These are phyloP conservation scores for Testicularia cyperi DNA, from an alignment of 1,284 basidiomycete species.

Conservation along the genomic window DNA sequence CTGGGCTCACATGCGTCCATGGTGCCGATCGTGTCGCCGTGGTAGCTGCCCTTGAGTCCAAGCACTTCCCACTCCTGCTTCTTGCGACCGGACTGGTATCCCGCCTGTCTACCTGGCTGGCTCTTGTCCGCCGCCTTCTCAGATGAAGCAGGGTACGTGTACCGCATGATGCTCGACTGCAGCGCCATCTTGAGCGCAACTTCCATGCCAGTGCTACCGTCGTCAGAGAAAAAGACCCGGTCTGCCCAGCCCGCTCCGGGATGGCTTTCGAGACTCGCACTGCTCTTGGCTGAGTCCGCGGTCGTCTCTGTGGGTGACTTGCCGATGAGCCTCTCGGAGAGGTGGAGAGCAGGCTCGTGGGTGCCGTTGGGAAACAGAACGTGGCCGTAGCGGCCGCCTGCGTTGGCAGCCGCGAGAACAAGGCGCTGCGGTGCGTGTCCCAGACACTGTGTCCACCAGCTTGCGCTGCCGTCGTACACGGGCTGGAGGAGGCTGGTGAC, in stretches of 20 bases:
- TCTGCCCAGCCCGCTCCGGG: constrained; percentile 86
- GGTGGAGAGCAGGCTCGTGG: constrained; percentile 78
- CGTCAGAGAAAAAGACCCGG: constrained; percentile 88
- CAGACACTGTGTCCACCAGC: constrained; percentile 96
- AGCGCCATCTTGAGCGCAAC: constrained; percentile 89
- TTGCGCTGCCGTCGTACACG: constrained; percentile 86
- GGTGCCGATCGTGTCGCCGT: constrained; percentile 94
- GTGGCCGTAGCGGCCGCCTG: constrained; percentile 91
- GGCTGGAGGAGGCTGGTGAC: constrained; percentile 66
- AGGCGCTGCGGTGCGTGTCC: constrained; percentile 80
- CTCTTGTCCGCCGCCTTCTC: constrained; percentile 21
- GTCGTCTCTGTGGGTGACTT: constrained; percentile 10
- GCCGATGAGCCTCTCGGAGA: constrained; percentile 72
- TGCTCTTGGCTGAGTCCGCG: not conserved
- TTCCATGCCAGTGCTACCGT: constrained; percentile 94
- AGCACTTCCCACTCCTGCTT: constrained; percentile 71
- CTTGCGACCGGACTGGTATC: constrained; percentile 31
- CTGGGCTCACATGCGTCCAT: constrained; percentile 91
- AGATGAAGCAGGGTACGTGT: constrained; percentile 10
- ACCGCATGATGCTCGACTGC: constrained; percentile 42
- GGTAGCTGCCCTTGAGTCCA: constrained; percentile 89
- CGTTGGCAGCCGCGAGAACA: constrained; percentile 80
- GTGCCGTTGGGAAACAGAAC: constrained; percentile 90
- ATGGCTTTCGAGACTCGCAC: constrained; percentile 60
- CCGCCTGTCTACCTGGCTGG: constrained; percentile 21